Conservation (phyloP, 495 filamentous ascomycete genomes). For the Podospora tetraspora region DNA sequence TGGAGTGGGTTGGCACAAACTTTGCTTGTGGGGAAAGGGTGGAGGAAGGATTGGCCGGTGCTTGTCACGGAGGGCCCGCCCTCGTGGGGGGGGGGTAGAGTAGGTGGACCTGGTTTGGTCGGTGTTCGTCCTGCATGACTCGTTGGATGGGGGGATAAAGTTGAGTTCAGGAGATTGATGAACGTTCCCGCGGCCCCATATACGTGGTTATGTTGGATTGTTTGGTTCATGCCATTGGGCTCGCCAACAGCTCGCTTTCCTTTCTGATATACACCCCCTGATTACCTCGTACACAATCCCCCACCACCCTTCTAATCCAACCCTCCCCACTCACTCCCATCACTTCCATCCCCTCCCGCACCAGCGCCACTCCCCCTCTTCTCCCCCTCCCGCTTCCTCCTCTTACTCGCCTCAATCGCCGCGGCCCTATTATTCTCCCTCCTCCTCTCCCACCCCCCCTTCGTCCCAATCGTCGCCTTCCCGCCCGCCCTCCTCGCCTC, state of each 20-base stretch:
- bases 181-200: no score
- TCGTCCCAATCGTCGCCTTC: conserved; percentile 72
- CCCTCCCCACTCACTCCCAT: conserved; percentile 58
- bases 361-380: conserved; percentile 32
- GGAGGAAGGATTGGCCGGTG: not conserved
- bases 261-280: not conserved
- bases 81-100: no score
- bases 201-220: not conserved
- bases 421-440: conserved; percentile 70
- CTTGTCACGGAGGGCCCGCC: not conserved
- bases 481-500: conserved; percentile 57
- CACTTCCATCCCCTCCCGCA: conserved; percentile 28
- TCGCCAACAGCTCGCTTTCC: not conserved
- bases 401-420: conserved; percentile 67
- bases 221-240: not conserved
- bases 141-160: not conserved
- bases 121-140: not conserved
- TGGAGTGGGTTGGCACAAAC: not conserved
- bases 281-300: not conserved
- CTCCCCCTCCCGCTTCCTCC: conserved; percentile 43
- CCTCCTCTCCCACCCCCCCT: conserved; percentile 81
- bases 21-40: not conserved
- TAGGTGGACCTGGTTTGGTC: not conserved
- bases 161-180: not conserved
- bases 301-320: no score